phyloP scores from a whole-genome alignment of 1,139 yeast genomes.

The Geotrichum cucujoidarum region DNA sequence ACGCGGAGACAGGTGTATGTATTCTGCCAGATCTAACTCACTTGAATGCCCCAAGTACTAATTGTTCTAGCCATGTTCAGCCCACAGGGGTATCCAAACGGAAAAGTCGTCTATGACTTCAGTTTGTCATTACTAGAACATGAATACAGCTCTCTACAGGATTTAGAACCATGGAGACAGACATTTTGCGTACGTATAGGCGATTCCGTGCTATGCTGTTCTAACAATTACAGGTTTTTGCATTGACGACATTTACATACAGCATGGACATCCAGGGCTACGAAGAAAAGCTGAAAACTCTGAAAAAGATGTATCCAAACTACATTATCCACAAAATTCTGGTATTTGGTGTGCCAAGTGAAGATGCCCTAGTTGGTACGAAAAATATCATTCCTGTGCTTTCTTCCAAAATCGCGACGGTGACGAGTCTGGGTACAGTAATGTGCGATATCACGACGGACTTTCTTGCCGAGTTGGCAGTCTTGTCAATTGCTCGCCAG shows the following conservation, averaged over 20 bases:
- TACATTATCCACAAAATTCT: slow-evolving; percentile 62
- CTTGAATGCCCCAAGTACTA: background rate
- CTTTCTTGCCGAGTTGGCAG: slow-evolving; percentile 59
- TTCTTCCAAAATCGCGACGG: slow-evolving; percentile 30
- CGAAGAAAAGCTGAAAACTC: slow-evolving; percentile 34
- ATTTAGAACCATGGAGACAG: slow-evolving; percentile 84
- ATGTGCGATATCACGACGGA: slow-evolving; percentile 67
- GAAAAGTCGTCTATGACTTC: slow-evolving; percentile 60
- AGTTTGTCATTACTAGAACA: slow-evolving; percentile 47
- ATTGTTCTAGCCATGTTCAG: slow-evolving; percentile 47
- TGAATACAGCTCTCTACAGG: slow-evolving; percentile 65
- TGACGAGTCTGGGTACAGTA: slow-evolving; percentile 56
- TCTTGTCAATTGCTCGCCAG: slow-evolving; percentile 47
- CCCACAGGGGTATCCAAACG: slow-evolving; percentile 81
- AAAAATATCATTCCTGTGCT: slow-evolving; percentile 33
- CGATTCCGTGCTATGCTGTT: background rate
- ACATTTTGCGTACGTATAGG: slow-evolving; percentile 24
- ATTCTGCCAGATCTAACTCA: background rate
- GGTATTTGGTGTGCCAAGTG: slow-evolving; percentile 51
- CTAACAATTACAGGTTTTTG: slow-evolving; percentile 44
- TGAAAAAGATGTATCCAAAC: slow-evolving; percentile 48
- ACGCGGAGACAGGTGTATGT: slow-evolving; percentile 41
- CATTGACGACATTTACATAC: slow-evolving; percentile 48
- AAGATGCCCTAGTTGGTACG: slow-evolving; percentile 27
- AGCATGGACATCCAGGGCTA: slow-evolving; percentile 33